Conservation (phyloP, 441 rosid genomes). For the Omphalea diandra region DNA sequence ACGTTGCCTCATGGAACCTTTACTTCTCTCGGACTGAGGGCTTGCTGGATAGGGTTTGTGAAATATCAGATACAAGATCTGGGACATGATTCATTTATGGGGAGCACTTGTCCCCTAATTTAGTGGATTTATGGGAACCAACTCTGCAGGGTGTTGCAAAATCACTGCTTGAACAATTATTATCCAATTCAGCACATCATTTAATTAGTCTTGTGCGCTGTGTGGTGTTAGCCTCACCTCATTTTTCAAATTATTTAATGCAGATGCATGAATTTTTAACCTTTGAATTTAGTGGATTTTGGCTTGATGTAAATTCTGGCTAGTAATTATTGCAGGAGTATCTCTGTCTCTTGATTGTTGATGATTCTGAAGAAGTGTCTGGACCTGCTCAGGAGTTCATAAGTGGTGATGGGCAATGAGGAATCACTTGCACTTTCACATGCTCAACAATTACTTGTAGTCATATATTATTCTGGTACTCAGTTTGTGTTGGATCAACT, state of each 20-base stretch:
- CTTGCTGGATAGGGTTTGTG: too few species aligned
- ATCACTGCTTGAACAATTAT: neutral
- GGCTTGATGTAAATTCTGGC: conserved; percentile 8
- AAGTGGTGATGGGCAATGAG: conserved; percentile 71
- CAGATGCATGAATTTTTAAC: neutral
- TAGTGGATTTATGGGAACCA: too few species aligned
- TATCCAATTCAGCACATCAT: neutral
- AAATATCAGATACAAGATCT: too few species aligned
- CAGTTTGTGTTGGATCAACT: conserved; percentile 64
- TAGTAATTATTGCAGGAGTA: conserved; percentile 69
- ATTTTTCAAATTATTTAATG: neutral
- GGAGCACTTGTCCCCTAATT: too few species aligned
- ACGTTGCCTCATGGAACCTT: too few species aligned
- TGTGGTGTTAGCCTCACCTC: neutral
- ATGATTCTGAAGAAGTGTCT: conserved; percentile 72
- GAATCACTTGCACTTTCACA: conserved; percentile 69
- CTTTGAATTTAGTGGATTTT: neutral
- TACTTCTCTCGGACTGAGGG: too few species aligned
- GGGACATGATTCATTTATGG: too few species aligned
- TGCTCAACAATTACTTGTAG: conserved; percentile 73
- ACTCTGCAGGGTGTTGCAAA: too few species aligned
- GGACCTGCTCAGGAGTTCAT: conserved; percentile 68
- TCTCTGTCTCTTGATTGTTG: conserved; percentile 69
- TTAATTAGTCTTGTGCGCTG: neutral
- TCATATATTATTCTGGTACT: conserved; percentile 85